These are phyloP conservation scores for Aegilops sharonensis DNA, from an alignment of 176 grass and related monocot species.

Conservation along the genomic window DNA sequence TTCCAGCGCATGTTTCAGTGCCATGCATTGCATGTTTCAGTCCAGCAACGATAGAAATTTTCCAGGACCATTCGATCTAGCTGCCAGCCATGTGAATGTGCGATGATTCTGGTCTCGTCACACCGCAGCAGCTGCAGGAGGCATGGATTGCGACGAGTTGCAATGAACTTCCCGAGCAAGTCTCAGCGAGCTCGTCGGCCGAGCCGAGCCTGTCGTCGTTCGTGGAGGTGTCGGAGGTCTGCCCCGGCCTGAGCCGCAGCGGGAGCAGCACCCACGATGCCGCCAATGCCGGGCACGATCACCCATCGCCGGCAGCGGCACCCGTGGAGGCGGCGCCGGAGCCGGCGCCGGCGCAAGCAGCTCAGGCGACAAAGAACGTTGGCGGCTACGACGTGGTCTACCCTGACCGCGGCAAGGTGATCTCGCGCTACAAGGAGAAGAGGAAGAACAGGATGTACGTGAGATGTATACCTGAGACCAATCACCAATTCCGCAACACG, in stretches of 20 bases:
- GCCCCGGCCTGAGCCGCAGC: constrained; percentile 25
- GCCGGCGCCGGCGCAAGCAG: constrained; percentile 16
- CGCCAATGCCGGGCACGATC: background rate
- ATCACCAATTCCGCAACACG: too few relatives aligned
- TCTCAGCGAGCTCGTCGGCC: constrained; percentile 26
- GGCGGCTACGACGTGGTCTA: constrained; percentile 44
- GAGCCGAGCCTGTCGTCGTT: constrained; percentile 43
- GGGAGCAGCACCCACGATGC: background rate
- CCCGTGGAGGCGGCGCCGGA: background rate
- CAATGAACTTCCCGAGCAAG: background rate
- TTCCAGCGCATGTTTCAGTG: background rate
- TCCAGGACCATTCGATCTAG: background rate
- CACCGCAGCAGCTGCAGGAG: constrained; percentile 27
- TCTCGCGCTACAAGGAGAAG: constrained; percentile 94
- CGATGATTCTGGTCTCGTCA: background rate
- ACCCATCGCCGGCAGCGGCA: background rate
- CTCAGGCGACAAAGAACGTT: constrained; percentile 15
- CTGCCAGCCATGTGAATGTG: background rate
- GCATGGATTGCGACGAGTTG: constrained; percentile 24
- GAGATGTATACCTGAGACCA: too few relatives aligned
- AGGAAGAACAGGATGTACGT: constrained; percentile 83
- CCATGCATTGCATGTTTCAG: background rate
- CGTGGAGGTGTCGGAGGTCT: constrained; percentile 46
- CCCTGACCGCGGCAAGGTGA: constrained; percentile 58
- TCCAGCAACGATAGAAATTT: background rate